Conservation (phyloP, 108 stramenopile species). For the Cyclotella baltica region DNA sequence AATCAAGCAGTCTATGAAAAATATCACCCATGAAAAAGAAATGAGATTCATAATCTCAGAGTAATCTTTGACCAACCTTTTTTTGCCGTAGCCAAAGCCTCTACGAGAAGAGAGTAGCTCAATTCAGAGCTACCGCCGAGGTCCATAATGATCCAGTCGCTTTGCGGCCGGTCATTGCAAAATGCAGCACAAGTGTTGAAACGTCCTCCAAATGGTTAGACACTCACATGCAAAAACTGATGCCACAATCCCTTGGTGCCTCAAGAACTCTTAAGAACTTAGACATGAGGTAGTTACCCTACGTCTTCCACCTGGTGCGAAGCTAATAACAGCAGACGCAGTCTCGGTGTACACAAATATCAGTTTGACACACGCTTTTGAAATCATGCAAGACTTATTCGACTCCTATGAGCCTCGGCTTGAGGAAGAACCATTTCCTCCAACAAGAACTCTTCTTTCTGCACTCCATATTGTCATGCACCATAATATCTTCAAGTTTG, state of each 20-base stretch:
- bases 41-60: no score
- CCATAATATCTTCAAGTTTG: background rate
- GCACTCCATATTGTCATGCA: background rate
- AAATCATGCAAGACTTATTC: background rate
- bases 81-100: no score
- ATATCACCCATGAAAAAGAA: no score
- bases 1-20: no score
- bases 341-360: constrained; percentile 6
- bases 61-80: no score
- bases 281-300: background rate
- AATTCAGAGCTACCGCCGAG: constrained; percentile 17
- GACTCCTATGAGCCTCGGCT: background rate
- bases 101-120: background rate
- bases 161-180: constrained; percentile 7
- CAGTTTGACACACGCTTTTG: background rate
- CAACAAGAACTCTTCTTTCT: background rate
- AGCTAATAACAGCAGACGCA: background rate
- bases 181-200: constrained; percentile 12
- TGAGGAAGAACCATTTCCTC: background rate
- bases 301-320: background rate
- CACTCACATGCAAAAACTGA: constrained; percentile 15
- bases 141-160: constrained; percentile 9
- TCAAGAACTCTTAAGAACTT: constrained; percentile 5
- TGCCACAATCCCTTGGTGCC: background rate
- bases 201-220: constrained; percentile 22